A percentile compares a stretch with the other conserved stretches of the same genome.
Conservation (phyloP, 495 filamentous ascomycete genomes). For the Lasiosphaeria ovina region DNA sequence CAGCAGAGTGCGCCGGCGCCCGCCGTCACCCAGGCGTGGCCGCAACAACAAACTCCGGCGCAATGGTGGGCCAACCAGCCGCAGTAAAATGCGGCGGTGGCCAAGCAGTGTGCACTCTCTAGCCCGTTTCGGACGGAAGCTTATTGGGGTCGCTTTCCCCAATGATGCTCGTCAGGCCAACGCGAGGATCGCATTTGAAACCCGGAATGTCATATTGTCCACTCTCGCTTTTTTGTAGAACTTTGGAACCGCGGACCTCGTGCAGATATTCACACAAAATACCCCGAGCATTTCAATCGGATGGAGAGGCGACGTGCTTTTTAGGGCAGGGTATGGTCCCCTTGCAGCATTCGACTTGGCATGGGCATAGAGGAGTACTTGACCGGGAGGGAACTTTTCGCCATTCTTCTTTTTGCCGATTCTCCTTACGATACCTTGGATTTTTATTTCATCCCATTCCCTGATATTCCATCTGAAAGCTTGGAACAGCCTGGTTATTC, state of each 20-base stretch:
- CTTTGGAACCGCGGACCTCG: slow-evolving; percentile 22
- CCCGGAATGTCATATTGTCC: background rate
- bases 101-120: background rate
- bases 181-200: slow-evolving; percentile 5
- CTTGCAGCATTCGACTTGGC: slow-evolving; percentile 19
- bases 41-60: slow-evolving; percentile 39
- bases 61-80: slow-evolving; percentile 50
- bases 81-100: slow-evolving; percentile 27
- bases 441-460: background rate
- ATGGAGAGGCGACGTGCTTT: slow-evolving; percentile 29
- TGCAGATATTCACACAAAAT: slow-evolving; percentile 19
- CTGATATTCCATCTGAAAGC: background rate
- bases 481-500: too few relatives aligned
- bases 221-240: slow-evolving; percentile 5
- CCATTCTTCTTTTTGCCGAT: background rate
- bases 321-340: slow-evolving; percentile 15
- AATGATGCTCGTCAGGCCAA: background rate
- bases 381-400: background rate
- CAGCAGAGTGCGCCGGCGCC: slow-evolving; percentile 43
- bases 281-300: slow-evolving; percentile 20
- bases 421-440: background rate
- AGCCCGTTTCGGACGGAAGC: background rate
- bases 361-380: slow-evolving; percentile 33
- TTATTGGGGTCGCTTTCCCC: background rate
- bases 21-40: slow-evolving; percentile 45